These are phyloP conservation scores for Quercus suber DNA, from an alignment of 306 rosid genomes.

Conservation along the genomic window DNA sequence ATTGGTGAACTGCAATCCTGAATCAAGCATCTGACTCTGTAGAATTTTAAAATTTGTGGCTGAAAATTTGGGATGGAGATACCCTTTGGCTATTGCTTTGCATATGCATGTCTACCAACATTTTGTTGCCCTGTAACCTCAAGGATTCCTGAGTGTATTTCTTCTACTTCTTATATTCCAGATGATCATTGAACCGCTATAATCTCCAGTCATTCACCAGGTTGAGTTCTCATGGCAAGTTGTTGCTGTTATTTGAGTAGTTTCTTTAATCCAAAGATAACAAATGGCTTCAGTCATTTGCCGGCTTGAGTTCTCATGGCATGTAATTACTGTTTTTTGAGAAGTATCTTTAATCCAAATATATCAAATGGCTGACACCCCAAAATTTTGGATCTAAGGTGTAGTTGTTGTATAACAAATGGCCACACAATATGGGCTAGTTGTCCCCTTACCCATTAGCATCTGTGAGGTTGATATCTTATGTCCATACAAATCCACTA, in stretches of 20 bases:
- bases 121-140: conserved; percentile 15
- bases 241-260: neutral
- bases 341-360: too few species aligned
- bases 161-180: neutral
- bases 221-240: neutral
- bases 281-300: too few species aligned
- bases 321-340: too few species aligned
- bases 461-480: neutral
- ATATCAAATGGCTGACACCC: too few species aligned
- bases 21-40: conserved; percentile 6
- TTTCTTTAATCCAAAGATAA: neutral
- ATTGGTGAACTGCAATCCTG: conserved; percentile 5
- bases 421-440: neutral
- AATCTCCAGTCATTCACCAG: neutral
- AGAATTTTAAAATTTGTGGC: conserved; percentile 10
- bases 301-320: too few species aligned
- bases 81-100: conserved; percentile 7
- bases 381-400: too few species aligned
- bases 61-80: conserved; percentile 7
- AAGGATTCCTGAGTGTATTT: conserved; percentile 9
- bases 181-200: conserved; percentile 21
- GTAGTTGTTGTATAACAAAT: neutral
- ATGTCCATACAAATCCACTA: neutral
- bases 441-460: neutral
- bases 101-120: conserved; percentile 1